Evolutionary conservation across 495 filamentous ascomycete species (phyloP).

Genomic region (Penicillium coprophilum): DNA sequence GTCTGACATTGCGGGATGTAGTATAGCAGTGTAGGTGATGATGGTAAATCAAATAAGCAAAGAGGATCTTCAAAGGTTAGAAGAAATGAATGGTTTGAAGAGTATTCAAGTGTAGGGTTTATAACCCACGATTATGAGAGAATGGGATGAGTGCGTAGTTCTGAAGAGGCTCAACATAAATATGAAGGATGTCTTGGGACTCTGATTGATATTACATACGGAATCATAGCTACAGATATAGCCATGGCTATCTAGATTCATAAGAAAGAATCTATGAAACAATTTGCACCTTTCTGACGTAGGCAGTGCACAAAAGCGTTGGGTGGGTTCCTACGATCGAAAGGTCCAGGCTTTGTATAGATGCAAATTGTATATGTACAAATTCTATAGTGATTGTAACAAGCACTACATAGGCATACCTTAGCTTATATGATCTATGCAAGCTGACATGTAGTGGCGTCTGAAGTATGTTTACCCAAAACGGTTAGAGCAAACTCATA

Average conservation of each 20-base stretch:
- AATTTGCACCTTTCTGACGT: not conserved
- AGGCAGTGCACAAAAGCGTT: too few relatives aligned
- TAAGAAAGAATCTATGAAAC: not conserved
- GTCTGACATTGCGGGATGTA: not conserved
- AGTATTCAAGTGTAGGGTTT: not conserved
- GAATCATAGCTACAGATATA: not conserved
- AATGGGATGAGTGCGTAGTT: not conserved
- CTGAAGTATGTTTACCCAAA: constrained; percentile 9
- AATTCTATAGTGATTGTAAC: not conserved
- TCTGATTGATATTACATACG: not conserved
- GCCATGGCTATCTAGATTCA: not conserved
- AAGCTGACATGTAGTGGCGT: not conserved
- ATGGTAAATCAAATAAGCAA: not conserved
- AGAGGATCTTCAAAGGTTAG: not conserved
- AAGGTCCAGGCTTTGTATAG: not conserved
- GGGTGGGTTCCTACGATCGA: not conserved
- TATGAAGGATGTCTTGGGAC: not conserved
- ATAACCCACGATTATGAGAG: not conserved
- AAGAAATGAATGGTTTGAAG: not conserved
- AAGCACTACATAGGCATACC: not conserved
- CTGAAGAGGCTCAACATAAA: not conserved
- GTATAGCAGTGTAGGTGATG: not conserved
- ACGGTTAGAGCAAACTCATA: constrained; percentile 10
- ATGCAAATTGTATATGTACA: not conserved
- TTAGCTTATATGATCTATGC: not conserved